Evolutionary conservation across 805 yeast species (phyloP).

Genomic region (Kodamaea kaohsiungensis): DNA sequence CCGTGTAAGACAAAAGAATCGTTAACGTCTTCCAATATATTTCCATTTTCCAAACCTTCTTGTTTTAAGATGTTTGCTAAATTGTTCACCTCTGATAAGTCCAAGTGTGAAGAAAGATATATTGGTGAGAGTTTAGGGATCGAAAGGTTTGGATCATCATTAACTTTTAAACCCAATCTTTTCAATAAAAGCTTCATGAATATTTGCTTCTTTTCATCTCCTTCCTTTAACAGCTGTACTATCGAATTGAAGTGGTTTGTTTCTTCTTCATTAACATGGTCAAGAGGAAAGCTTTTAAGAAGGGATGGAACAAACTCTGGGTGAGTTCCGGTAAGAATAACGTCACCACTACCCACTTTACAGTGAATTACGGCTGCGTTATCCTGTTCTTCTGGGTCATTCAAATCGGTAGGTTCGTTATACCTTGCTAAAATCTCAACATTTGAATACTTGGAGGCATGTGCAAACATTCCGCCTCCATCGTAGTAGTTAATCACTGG

Average conservation of each 20-base stretch:
- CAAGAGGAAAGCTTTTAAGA: slow-evolving; percentile 38
- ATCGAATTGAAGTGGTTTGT: slow-evolving; percentile 9
- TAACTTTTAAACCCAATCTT: slow-evolving; percentile 71
- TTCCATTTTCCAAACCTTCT: slow-evolving; percentile 31
- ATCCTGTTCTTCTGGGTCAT: slow-evolving; percentile 49
- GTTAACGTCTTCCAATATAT: slow-evolving; percentile 48
- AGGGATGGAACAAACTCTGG: slow-evolving; percentile 76
- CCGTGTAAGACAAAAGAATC: slow-evolving; percentile 58
- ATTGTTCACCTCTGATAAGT: slow-evolving; percentile 28
- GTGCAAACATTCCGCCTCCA: slow-evolving; percentile 88
- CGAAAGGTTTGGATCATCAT: slow-evolving; percentile 44
- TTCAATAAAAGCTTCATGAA: slow-evolving; percentile 60
- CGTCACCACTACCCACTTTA: slow-evolving; percentile 72
- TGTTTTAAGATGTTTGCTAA: slow-evolving; percentile 42
- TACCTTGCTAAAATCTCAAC: slow-evolving; percentile 78
- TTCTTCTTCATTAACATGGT: slow-evolving; percentile 17
- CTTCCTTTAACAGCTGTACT: slow-evolving; percentile 24
- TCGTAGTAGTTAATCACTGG: slow-evolving; percentile 60
- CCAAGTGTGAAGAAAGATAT: slow-evolving; percentile 46
- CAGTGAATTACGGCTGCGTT: slow-evolving; percentile 75
- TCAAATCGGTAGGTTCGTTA: slow-evolving; percentile 53
- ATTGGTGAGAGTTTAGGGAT: slow-evolving; percentile 73
- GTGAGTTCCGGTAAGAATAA: slow-evolving; percentile 80
- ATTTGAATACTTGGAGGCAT: slow-evolving; percentile 59
- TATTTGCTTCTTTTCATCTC: slow-evolving; percentile 44